Conservation (phyloP, 441 rosid genomes). For the Euphorbia schlechtendalii region DNA sequence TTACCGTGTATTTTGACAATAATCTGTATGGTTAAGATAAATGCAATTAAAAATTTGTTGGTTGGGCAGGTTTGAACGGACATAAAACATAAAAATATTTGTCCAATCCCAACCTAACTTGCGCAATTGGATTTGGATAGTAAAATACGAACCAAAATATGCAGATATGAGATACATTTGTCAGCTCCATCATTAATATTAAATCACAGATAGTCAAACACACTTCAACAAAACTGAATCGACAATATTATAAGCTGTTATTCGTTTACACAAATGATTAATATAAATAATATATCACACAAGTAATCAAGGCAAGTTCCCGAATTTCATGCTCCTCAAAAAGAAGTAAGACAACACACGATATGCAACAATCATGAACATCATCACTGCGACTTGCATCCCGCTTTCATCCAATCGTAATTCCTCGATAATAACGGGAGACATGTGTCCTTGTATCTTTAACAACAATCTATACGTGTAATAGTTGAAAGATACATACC, state of each 20-base stretch:
- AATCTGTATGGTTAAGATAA: too few relatives aligned
- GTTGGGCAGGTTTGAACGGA: too few relatives aligned
- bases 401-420: slow-evolving; percentile 20
- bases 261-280: neutral
- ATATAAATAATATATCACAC: neutral
- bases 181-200: too few relatives aligned
- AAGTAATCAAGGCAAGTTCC: slow-evolving; percentile 12
- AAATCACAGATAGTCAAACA: neutral
- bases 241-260: neutral
- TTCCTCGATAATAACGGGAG: slow-evolving; percentile 16
- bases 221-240: too few relatives aligned
- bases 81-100: too few relatives aligned
- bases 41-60: too few relatives aligned
- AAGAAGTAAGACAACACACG: slow-evolving; percentile 33
- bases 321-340: slow-evolving; percentile 27
- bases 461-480: slow-evolving; percentile 10
- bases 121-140: too few relatives aligned
- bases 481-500: slow-evolving; percentile 14
- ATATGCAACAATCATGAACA: slow-evolving; percentile 30
- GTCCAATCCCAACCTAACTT: too few relatives aligned
- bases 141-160: too few relatives aligned
- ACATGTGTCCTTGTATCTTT: slow-evolving; percentile 7
- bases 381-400: slow-evolving; percentile 27
- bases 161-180: too few relatives aligned
- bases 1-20: too few relatives aligned